Evolutionary conservation across 495 filamentous ascomycete species (phyloP).

Genomic region (Aspergillus egyptiacus): DNA sequence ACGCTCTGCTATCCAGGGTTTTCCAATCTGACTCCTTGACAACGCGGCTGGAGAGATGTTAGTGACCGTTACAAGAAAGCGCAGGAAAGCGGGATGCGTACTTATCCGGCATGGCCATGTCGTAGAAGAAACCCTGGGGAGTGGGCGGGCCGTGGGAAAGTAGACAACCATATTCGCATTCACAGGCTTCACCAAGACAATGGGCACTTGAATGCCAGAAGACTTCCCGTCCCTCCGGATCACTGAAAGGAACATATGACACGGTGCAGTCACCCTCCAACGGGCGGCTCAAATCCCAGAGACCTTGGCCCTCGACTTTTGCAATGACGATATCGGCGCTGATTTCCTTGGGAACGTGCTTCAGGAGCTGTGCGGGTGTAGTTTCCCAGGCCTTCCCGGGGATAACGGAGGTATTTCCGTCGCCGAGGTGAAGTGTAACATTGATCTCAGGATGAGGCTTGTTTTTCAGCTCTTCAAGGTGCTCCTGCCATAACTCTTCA

Average conservation of each 20-base stretch:
- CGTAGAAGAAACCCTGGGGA: conserved; percentile 95
- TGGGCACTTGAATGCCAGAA: conserved; percentile 96
- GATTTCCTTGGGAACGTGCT: conserved; percentile 47
- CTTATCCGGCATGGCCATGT: conserved; percentile 79
- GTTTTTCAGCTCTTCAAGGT: conserved; percentile 61
- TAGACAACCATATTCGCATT: conserved; percentile 81
- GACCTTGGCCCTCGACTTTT: conserved; percentile 65
- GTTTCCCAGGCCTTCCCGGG: conserved; percentile 48
- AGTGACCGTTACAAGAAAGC: conserved; percentile 1
- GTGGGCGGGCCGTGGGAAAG: conserved; percentile 90
- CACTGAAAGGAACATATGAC: conserved; percentile 74
- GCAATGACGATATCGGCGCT: conserved; percentile 62
- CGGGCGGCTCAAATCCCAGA: conserved; percentile 91
- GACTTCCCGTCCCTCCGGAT: conserved; percentile 75
- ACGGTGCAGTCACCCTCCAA: conserved; percentile 71
- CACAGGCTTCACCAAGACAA: conserved; percentile 86
- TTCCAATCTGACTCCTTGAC: conserved; percentile 73
- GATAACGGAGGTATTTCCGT: conserved; percentile 39
- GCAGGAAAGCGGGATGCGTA: conserved; percentile 22
- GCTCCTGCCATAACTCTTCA: conserved; percentile 76
- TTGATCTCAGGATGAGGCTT: conserved; percentile 45
- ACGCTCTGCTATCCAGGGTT: conserved; percentile 67
- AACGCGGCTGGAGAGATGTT: conserved; percentile 39
- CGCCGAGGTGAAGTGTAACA: conserved; percentile 44
- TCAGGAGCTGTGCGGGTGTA: conserved; percentile 48